A percentile compares a stretch with the other conserved stretches of the same genome.
phyloP scores from a whole-genome alignment of 139 green algal species.

The Picochlorum costavermella region DNA sequence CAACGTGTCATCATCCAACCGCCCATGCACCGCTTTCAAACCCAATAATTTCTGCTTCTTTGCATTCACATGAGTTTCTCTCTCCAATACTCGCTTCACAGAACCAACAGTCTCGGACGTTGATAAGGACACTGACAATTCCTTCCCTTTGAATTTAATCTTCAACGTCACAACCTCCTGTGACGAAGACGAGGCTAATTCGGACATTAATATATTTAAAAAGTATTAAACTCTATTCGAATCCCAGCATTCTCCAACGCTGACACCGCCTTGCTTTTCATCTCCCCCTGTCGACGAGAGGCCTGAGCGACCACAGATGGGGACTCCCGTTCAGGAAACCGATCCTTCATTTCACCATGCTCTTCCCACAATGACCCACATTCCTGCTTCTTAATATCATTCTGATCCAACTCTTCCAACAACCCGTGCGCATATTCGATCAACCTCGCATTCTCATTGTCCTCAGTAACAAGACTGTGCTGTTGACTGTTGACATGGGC shows the following conservation, averaged over 20 bases:
- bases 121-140: conserved; percentile 11
- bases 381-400: conserved; percentile 1
- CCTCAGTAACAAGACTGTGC: background rate
- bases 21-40: conserved; percentile 57
- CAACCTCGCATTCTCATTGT: background rate
- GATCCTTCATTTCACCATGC: conserved; percentile 6
- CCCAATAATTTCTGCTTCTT: conserved; percentile 76
- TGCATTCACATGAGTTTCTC: conserved; percentile 39
- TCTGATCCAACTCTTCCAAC: background rate
- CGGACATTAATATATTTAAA: too few relatives aligned
- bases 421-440: background rate
- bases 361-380: background rate
- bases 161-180: too few relatives aligned
- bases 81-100: conserved; percentile 53
- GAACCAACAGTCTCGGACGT: conserved; percentile 36
- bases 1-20: conserved; percentile 34
- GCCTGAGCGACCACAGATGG: too few relatives aligned
- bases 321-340: background rate
- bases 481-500: background rate
- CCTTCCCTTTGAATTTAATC: background rate
- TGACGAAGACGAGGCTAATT: too few relatives aligned
- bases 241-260: too few relatives aligned
- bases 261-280: too few relatives aligned
- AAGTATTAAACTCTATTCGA: too few relatives aligned
- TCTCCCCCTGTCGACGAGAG: too few relatives aligned